Conservation (phyloP, 371 early-diverging fungal species). For the Thermomucor indicae-seudaticae region DNA sequence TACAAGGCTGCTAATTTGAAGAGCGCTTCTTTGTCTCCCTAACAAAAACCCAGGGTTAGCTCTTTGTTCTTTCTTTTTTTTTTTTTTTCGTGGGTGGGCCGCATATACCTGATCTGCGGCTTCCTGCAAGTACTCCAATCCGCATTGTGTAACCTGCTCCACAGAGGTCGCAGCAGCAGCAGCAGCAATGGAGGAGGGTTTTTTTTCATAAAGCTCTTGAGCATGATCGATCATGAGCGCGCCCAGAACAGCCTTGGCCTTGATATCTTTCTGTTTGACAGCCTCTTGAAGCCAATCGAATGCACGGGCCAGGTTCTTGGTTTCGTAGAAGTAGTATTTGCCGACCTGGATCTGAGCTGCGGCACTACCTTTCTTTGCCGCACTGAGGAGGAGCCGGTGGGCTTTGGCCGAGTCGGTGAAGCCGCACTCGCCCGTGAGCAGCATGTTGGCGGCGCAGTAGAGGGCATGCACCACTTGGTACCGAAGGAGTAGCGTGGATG, state of each 20-base stretch:
- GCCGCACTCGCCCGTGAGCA: no score
- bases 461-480: no score
- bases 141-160: conserved; percentile 1
- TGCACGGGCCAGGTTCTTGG: conserved; percentile 1
- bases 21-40: no score
- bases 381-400: neutral
- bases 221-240: conserved; percentile 6
- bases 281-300: conserved; percentile 10
- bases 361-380: conserved; percentile 7
- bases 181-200: neutral
- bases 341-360: conserved; percentile 10
- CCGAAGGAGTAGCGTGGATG: no score
- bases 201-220: no score
- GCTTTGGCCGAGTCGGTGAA: neutral
- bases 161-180: neutral
- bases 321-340: conserved; percentile 3
- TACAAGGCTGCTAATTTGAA: no score
- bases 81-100: no score
- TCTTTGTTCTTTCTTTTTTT: no score
- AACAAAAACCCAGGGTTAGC: no score
- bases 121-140: conserved; percentile 5
- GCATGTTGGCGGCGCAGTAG: no score
- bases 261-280: conserved; percentile 8
- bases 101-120: conserved; percentile 11
- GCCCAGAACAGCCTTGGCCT: conserved; percentile 9